Percentiles rank a stretch among this genome's conserved stretches.
Evolutionary conservation across 192 early-diverging fungal genomes (phyloP).

Genomic region (Glomus cerebriforme): DNA sequence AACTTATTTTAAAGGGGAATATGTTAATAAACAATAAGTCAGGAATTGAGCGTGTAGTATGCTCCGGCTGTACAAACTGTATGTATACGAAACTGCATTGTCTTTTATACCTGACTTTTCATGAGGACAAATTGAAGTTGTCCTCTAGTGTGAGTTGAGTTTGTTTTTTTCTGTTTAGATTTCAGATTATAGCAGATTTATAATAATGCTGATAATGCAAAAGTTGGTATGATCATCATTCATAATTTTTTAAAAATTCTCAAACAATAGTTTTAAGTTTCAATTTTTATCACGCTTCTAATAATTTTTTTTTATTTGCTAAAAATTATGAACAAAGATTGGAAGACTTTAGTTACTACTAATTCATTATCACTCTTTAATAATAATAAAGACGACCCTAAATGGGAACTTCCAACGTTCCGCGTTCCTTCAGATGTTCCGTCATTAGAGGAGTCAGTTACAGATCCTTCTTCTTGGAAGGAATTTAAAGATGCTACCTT

Average conservation of each 20-base stretch:
- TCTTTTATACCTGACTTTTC: slow-evolving; percentile 22
- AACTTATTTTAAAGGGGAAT: background rate
- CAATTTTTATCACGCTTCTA: too few relatives aligned
- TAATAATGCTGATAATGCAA: too few relatives aligned
- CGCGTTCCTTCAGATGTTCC: background rate
- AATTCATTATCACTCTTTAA: background rate
- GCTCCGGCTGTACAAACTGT: background rate
- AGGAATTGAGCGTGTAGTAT: too few relatives aligned
- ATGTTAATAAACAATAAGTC: background rate
- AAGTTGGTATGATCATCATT: too few relatives aligned
- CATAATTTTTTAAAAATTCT: too few relatives aligned
- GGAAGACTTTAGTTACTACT: slow-evolving; percentile 1
- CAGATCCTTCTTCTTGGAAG: slow-evolving; percentile 13
- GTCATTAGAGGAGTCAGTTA: background rate
- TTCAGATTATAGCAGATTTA: too few relatives aligned
- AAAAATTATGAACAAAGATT: background rate
- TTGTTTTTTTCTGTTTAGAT: too few relatives aligned
- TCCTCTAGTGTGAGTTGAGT: background rate
- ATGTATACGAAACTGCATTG: slow-evolving; percentile 24
- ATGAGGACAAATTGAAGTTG: slow-evolving; percentile 22
- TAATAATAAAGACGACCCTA: slow-evolving; percentile 14
- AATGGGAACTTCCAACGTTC: background rate
- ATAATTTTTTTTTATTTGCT: too few relatives aligned
- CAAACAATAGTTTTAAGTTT: too few relatives aligned
- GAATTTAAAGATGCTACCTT: slow-evolving; percentile 1